Percentiles rank a stretch among this genome's conserved stretches.
phyloP scores from a whole-genome alignment of 2,329 filamentous ascomycete species.

The Neopestalotiopsis rosae region DNA sequence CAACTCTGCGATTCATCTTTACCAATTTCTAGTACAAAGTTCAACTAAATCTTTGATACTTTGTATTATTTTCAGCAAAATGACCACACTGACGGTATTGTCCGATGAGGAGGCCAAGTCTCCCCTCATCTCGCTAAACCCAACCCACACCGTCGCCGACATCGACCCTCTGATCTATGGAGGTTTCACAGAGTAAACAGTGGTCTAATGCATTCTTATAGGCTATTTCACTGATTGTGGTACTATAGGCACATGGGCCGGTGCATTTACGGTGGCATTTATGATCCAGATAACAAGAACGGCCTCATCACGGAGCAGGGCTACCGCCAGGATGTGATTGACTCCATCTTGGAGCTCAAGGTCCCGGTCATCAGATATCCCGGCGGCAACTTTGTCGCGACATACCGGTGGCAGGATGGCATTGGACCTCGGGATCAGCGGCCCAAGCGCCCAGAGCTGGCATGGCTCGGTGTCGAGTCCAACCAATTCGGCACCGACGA shows the following conservation, averaged over 20 bases:
- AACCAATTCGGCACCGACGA: constrained; percentile 87
- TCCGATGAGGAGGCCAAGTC: constrained; percentile 54
- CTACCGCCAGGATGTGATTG: constrained; percentile 80
- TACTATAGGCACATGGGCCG: constrained; percentile 78
- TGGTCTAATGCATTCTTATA: constrained; percentile 12
- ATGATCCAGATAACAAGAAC: constrained; percentile 76
- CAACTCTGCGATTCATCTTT: background rate
- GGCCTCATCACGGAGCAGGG: constrained; percentile 75
- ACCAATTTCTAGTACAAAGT: background rate
- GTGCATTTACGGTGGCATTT: constrained; percentile 87
- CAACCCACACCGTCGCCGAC: constrained; percentile 68
- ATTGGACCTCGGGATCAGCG: constrained; percentile 75
- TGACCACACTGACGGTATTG: constrained; percentile 78
- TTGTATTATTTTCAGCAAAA: constrained; percentile 37
- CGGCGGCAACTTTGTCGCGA: constrained; percentile 84
- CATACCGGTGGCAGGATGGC: constrained; percentile 85
- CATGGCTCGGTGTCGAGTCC: constrained; percentile 77
- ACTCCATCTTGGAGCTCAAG: constrained; percentile 74
- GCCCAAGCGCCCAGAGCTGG: constrained; percentile 72
- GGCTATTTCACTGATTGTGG: constrained; percentile 3
- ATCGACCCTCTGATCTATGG: constrained; percentile 85
- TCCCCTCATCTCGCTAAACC: constrained; percentile 70
- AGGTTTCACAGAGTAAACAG: constrained; percentile 75
- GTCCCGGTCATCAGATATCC: constrained; percentile 82
- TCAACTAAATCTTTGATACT: background rate